Base-by-base conservation (phyloP, 805 yeast species). In the Scheffersomyces ergatensis region DNA sequence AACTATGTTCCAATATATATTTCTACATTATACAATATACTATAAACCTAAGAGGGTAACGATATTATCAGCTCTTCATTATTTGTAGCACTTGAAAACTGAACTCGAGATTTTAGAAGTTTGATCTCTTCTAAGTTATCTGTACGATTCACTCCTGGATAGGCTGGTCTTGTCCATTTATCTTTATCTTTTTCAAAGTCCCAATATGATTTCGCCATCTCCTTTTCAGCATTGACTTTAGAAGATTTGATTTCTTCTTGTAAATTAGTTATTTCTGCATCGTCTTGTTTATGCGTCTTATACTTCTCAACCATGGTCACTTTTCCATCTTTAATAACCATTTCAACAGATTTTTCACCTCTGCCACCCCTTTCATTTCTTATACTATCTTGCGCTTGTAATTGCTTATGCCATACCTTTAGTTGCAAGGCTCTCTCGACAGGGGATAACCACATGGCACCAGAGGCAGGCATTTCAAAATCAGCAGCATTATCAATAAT, bases 401-500 rank as follows among this genome's bases (percentile, higher is more conserved):
- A 57, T 44, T 79, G 82, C 43, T 83, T 76, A 54, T 93, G 98
- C 58, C 90, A 97, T 49, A 80, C 80, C 58, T 89, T 89, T 51
- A 93, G 66, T 57, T 87, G 89, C 42, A 89, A 67, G 0, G 97
- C 97, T 50, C 93, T 78, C 51, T 95, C 97, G 39, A 83, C 74
- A 0, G 84, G 82, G 1, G 96, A 83, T 0, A 95, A 82, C 98
- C 99, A 93, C 46, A 83, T 67, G 2, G 64, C 65, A 30, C 74
- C 54, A 0, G 75, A 63, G 2, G 68, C 67, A 0, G 88, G 78
- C 40, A 83, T 62, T 37, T 87, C 95, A 57, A 78, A 88, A 58
- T 93, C 99, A 4, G 95, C 80, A 0, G 95, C 97, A 56, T 88
- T 83, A 58, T 93, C 99, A 30, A 95, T 90, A 47, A 93, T 89